phyloP scores from a whole-genome alignment of 768 basidiomycete genomes.

The Boletus tylopilopsis region DNA sequence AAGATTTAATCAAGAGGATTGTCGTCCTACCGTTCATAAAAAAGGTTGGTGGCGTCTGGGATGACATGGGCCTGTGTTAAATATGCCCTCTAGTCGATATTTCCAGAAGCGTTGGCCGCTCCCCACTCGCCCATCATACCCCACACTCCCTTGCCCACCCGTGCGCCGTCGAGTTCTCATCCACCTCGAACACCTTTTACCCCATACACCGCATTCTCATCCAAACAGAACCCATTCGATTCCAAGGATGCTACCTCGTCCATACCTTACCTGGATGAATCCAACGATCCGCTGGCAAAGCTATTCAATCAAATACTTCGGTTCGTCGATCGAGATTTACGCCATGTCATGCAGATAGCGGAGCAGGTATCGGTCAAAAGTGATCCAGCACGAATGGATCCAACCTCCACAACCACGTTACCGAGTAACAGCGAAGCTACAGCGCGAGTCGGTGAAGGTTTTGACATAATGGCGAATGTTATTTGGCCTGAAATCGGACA shows the following conservation, averaged over 20 bases:
- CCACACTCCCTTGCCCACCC: conserved; percentile 57
- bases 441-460: conserved; percentile 38
- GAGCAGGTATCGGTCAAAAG: conserved; percentile 60
- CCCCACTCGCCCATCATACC: conserved; percentile 76
- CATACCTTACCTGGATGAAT: conserved; percentile 59
- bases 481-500: conserved; percentile 83
- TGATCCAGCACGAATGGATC: conserved; percentile 25
- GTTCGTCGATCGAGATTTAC: conserved; percentile 75
- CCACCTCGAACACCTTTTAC: conserved; percentile 56
- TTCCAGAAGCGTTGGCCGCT: conserved; percentile 59
- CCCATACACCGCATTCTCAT: conserved; percentile 45
- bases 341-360: conserved; percentile 70
- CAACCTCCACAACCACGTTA: neutral
- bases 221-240: conserved; percentile 39
- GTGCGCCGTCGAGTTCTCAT: conserved; percentile 24
- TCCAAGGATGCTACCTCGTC: conserved; percentile 29
- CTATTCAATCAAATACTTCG: conserved; percentile 80
- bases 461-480: conserved; percentile 84
- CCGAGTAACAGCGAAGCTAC: conserved; percentile 1
- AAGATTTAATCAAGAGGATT: conserved; percentile 74
- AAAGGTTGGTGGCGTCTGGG: conserved; percentile 47
- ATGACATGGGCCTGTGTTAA: neutral
- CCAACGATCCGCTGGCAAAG: conserved; percentile 63
- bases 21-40: conserved; percentile 73
- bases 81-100: conserved; percentile 57